Conservation (phyloP, 371 early-diverging fungal genomes). For the Coemansia linderi region DNA sequence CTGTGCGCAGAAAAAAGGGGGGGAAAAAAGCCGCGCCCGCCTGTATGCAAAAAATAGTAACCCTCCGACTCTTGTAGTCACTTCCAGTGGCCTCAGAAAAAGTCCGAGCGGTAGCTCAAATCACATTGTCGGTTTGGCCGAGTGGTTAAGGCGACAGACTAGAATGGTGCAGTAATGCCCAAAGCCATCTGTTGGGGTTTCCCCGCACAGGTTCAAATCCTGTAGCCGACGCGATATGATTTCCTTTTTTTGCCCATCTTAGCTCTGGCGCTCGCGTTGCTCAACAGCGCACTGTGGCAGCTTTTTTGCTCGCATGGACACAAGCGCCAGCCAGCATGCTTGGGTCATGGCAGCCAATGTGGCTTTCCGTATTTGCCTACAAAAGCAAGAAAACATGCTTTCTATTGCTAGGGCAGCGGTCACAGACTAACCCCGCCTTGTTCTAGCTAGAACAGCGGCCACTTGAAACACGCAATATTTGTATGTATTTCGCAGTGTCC, state of each 20-base stretch:
- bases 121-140: constrained; percentile 1
- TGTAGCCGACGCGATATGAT: constrained; percentile 18
- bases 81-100: not conserved
- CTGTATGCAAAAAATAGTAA: not conserved
- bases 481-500: too few relatives aligned
- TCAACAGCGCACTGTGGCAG: too few relatives aligned
- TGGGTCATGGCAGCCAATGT: too few relatives aligned
- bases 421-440: too few relatives aligned
- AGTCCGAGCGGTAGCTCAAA: not conserved
- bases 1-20: too few relatives aligned
- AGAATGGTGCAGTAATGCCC: not conserved
- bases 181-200: constrained; percentile 15
- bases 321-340: too few relatives aligned
- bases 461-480: too few relatives aligned
- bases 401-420: too few relatives aligned
- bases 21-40: not conserved
- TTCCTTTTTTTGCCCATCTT: not conserved
- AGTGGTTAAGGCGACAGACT: constrained; percentile 31
- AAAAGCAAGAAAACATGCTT: too few relatives aligned
- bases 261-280: too few relatives aligned
- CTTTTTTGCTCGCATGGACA: not conserved
- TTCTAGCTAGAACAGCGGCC: too few relatives aligned
- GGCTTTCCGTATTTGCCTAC: too few relatives aligned
- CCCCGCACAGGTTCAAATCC: constrained; percentile 33
- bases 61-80: not conserved